Conservation (phyloP, 2,329 filamentous ascomycete species). For the Trichoderma polysporum region DNA sequence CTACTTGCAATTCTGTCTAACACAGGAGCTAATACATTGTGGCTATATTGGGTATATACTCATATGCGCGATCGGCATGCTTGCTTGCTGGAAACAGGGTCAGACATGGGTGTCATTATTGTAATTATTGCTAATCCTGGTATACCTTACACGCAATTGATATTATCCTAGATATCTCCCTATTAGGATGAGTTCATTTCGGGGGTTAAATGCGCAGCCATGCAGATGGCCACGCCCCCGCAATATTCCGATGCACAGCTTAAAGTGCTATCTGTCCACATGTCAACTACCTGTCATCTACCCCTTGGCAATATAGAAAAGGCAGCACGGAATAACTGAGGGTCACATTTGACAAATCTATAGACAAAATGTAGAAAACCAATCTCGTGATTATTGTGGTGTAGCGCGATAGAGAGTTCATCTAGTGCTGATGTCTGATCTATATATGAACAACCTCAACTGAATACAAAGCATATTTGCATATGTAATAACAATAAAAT, state of each 20-base stretch:
- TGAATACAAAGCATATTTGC: not conserved
- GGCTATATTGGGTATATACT: not conserved
- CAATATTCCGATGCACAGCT: not conserved
- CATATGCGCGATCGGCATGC: not conserved
- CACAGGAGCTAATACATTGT: not conserved
- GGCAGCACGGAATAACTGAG: not conserved
- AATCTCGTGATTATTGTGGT: not conserved
- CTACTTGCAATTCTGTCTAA: not conserved
- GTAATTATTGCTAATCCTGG: not conserved
- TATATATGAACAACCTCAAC: not conserved
- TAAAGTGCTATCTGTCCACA: not conserved
- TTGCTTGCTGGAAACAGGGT: not conserved
- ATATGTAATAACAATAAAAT: not conserved
- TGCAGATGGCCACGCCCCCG: not conserved
- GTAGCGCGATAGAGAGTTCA: not conserved
- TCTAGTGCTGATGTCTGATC: not conserved
- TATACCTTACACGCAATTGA: not conserved
- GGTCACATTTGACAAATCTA: not conserved
- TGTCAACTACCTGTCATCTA: not conserved
- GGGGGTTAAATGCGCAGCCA: conserved; percentile 1
- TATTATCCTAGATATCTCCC: not conserved
- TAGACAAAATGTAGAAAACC: not conserved
- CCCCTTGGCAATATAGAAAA: not conserved
- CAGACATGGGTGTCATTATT: not conserved
- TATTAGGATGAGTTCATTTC: not conserved